A percentile compares a stretch with the other conserved stretches of the same genome.
Conservation (phyloP, 1,139 yeast species). For the Pichia kudriavzevii region DNA sequence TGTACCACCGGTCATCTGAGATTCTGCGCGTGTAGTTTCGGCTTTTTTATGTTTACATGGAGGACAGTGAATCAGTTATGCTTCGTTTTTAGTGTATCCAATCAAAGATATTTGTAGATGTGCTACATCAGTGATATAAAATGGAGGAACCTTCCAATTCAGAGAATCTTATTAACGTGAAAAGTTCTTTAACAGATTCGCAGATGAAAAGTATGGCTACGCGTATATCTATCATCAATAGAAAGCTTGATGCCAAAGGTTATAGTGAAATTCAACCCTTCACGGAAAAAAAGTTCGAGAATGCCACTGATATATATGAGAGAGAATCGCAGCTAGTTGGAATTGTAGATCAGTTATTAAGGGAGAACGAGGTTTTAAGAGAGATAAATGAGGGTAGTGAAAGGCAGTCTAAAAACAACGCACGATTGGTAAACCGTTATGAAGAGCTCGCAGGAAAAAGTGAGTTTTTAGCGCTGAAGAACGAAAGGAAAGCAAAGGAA, state of each 20-base stretch:
- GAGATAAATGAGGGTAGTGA: background rate
- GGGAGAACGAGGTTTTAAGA: slow-evolving; percentile 3
- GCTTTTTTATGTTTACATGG: no score
- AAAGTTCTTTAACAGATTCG: no score
- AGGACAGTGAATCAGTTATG: no score
- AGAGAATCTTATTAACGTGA: slow-evolving; percentile 1
- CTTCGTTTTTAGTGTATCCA: no score
- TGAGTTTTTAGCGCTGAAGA: slow-evolving; percentile 5
- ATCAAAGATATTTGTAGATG: no score
- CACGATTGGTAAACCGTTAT: slow-evolving; percentile 12
- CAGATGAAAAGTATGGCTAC: no score
- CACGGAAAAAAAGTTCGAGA: slow-evolving; percentile 1
- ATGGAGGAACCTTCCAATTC: no score
- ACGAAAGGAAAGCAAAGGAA: slow-evolving; percentile 15
- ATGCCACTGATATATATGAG: slow-evolving; percentile 1
- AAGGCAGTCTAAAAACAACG: slow-evolving; percentile 11
- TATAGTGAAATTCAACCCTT: slow-evolving; percentile 1
- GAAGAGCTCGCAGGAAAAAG: slow-evolving; percentile 7
- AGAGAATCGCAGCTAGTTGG: slow-evolving; percentile 2
- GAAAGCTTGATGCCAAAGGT: slow-evolving; percentile 3
- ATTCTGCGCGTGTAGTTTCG: no score
- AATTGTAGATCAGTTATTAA: background rate
- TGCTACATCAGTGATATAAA: no score
- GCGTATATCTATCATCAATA: no score
- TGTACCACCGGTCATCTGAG: no score